Percentiles rank a stretch among this genome's conserved stretches.
phyloP scores from a whole-genome alignment of 106 monocot species.

The Phalaenopsis equestris region DNA sequence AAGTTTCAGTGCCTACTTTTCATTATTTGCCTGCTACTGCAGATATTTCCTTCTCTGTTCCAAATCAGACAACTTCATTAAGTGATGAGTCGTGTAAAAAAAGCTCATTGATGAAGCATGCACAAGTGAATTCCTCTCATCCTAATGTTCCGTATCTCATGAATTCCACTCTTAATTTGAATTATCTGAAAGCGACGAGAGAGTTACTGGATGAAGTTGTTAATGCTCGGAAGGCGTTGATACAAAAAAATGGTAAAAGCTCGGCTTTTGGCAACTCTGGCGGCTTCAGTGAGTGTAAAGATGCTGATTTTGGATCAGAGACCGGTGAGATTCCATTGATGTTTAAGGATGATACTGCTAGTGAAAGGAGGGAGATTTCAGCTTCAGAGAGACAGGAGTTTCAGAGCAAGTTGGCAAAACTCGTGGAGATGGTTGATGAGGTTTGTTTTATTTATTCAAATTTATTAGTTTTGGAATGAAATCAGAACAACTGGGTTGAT shows the following conservation, averaged over 20 bases:
- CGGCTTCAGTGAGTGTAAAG: conserved; percentile 24
- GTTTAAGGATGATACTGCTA: conserved; percentile 24
- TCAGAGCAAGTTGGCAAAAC: conserved; percentile 81
- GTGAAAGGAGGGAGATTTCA: conserved; percentile 39
- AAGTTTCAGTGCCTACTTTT: conserved; percentile 47
- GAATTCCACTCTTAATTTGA: conserved; percentile 39
- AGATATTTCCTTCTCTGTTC: conserved; percentile 28
- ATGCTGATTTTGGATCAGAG: conserved; percentile 40
- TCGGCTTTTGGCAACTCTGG: conserved; percentile 11
- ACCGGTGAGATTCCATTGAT: conserved; percentile 28
- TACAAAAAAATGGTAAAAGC: conserved; percentile 35
- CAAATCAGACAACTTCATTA: conserved; percentile 26
- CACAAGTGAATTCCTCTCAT: conserved; percentile 22
- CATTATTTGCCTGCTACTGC: conserved; percentile 30
- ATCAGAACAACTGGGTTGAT: background rate
- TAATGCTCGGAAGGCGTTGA: conserved; percentile 55
- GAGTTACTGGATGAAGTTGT: conserved; percentile 83
- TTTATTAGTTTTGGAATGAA: background rate
- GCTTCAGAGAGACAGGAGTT: conserved; percentile 67
- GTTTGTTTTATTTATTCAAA: conserved; percentile 14
- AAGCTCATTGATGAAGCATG: conserved; percentile 29
- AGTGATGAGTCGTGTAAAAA: conserved; percentile 24
- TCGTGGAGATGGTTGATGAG: conserved; percentile 88
- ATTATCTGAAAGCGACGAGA: conserved; percentile 72
- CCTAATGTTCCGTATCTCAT: conserved; percentile 21